These are phyloP conservation scores for Acacia pycnantha DNA, from an alignment of 331 rosid species.

Conservation along the genomic window DNA sequence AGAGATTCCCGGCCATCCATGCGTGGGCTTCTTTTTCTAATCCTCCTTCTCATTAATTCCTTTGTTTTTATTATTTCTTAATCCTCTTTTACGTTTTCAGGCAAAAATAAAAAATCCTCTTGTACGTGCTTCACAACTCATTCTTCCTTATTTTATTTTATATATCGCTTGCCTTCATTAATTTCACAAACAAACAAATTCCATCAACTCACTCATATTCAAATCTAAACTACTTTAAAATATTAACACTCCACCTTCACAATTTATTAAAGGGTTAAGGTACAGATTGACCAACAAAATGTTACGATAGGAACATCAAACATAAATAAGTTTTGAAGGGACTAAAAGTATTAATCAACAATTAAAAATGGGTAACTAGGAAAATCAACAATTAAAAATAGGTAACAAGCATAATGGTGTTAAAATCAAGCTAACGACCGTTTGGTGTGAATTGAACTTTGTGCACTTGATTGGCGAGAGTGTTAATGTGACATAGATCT, in stretches of 20 bases:
- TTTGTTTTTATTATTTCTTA: neutral
- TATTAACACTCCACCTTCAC: neutral
- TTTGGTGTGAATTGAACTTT: too few species aligned
- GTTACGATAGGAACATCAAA: too few species aligned
- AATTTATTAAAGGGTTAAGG: too few species aligned
- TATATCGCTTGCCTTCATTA: neutral
- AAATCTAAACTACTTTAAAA: neutral
- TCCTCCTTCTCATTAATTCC: neutral
- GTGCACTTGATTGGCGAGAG: too few species aligned
- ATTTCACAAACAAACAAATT: neutral
- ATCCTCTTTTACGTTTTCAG: constrained; percentile 33
- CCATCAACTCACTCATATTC: neutral
- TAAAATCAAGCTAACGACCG: too few species aligned
- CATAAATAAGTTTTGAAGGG: too few species aligned
- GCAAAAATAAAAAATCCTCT: neutral
- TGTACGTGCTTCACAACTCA: constrained; percentile 56
- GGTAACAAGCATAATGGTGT: too few species aligned
- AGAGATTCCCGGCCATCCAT: constrained; percentile 57
- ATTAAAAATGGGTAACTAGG: too few species aligned
- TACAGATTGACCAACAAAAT: too few species aligned
- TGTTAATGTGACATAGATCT: too few species aligned
- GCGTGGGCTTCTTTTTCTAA: constrained; percentile 65
- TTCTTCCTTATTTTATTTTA: neutral
- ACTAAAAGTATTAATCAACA: too few species aligned
- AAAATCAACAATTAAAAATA: too few species aligned